phyloP scores from a whole-genome alignment of 306 rosid species.

The Rubus idaeus region DNA sequence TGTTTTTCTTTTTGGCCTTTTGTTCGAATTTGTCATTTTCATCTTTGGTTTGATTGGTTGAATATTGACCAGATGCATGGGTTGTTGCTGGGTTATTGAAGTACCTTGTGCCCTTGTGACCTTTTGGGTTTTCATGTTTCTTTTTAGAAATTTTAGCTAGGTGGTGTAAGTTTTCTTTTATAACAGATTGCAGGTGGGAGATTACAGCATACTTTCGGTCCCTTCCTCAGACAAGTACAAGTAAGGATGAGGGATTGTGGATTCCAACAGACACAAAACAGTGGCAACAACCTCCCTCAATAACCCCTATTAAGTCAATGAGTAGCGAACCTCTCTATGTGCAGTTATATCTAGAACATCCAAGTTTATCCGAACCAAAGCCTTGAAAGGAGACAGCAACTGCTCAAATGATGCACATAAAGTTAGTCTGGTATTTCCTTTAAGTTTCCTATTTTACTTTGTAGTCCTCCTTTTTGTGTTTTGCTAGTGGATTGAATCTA shows the following conservation, averaged over 20 bases:
- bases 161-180: background rate
- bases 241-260: slow-evolving; percentile 68
- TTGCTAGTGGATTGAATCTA: slow-evolving; percentile 38
- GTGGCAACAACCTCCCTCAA: slow-evolving; percentile 79
- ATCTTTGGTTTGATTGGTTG: background rate
- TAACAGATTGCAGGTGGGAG: slow-evolving; percentile 78
- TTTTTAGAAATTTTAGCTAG: background rate
- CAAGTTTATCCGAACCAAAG: slow-evolving; percentile 54
- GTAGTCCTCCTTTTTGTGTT: background rate
- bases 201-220: slow-evolving; percentile 65
- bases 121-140: slow-evolving; percentile 21
- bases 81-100: slow-evolving; percentile 16
- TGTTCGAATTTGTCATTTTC: slow-evolving; percentile 3
- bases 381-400: slow-evolving; percentile 25
- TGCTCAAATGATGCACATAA: background rate
- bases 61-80: background rate
- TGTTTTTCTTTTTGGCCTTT: background rate
- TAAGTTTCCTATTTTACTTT: background rate
- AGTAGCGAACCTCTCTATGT: slow-evolving; percentile 60
- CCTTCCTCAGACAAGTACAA: slow-evolving; percentile 53
- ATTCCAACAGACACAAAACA: slow-evolving; percentile 75
- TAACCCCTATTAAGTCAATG: slow-evolving; percentile 72
- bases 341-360: slow-evolving; percentile 90
- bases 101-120: background rate
- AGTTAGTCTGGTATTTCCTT: background rate